Evolutionary conservation across 805 yeast species (phyloP).

Genomic region (Pichia phayaonensis): DNA sequence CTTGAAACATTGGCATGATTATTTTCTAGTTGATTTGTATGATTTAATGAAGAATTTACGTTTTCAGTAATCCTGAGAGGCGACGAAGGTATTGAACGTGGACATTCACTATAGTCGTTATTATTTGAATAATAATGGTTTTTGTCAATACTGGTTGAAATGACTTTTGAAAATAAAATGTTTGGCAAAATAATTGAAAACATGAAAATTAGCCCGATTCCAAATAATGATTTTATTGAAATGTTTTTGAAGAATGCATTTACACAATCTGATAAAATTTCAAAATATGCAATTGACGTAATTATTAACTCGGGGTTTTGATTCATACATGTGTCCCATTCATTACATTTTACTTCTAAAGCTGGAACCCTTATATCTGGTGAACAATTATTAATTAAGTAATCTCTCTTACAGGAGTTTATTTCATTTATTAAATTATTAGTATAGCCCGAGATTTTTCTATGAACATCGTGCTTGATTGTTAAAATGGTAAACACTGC

Average conservation of each 20-base stretch:
- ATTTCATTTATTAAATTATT: conserved; percentile 57
- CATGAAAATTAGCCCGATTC: conserved; percentile 11
- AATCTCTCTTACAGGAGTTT: conserved; percentile 61
- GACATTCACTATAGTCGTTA: background rate
- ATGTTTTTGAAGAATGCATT: conserved; percentile 27
- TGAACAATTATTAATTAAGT: conserved; percentile 63
- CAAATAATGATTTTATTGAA: conserved; percentile 19
- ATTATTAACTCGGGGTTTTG: conserved; percentile 51
- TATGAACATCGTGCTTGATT: conserved; percentile 51
- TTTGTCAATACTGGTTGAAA: conserved; percentile 21
- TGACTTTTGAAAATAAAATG: conserved; percentile 21
- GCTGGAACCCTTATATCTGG: conserved; percentile 65
- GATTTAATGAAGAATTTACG: background rate
- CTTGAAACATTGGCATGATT: background rate
- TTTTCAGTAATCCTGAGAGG: background rate
- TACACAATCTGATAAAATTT: conserved; percentile 28
- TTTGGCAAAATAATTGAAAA: conserved; percentile 23
- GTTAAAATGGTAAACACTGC: conserved; percentile 19
- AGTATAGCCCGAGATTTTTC: conserved; percentile 57
- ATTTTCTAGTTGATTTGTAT: background rate
- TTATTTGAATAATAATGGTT: conserved; percentile 15
- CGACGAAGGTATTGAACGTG: background rate
- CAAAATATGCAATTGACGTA: conserved; percentile 28
- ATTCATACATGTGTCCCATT: conserved; percentile 80
- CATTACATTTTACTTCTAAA: conserved; percentile 56